Base-by-base conservation (phyloP, 2,329 filamentous ascomycete species). In the Aspergillaceae sp. region DNA sequence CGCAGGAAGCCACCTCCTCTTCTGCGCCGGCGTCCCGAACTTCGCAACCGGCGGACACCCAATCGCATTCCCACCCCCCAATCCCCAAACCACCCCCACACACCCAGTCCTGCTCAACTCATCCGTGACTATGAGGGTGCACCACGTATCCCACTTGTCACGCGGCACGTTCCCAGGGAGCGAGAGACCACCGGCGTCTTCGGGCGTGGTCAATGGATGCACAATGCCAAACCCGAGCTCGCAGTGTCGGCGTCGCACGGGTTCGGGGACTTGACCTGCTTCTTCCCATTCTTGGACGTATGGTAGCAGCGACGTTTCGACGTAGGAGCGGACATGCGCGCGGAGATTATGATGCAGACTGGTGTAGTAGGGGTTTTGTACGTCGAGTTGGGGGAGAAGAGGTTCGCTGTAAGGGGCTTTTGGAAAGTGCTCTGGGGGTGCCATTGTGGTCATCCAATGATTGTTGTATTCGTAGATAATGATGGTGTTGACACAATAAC, bases 281-380 rank as follows among this genome's bases (percentile, higher is more conserved):
- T 71, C 72, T 58, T 86, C 83, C 82, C 82, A 86, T 35, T 83
- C 78, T 30, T 80, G 72, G 3, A 76, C 75, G 51, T 75, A 70
- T 0, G 80, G 80, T 2, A 76, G 65, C 40, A 85, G 70, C 34
- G 80, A 65, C 2, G 72, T 69, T 48, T 84, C 75, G 41, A 84
- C 68, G 50, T 84, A 84, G 27, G 70, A 57, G 35, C 82, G 75
- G 0, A 84, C 66, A 4, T 68, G 70, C 34, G 76, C 69, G 43
- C 79, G 78, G 1, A 85, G 70, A n/a, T 63, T 66, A 30, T 74
- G 73, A 58, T 86, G 83, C 2, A 76, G 76, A 9, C 75, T 70
- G 29, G 74, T 82, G 69, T 86, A 85, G 65, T 84, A 83, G 0
- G 80, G 66, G 37, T 62, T 65, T 29, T 53, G 48, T 37, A 62